These are phyloP conservation scores for Aspergillus bombycis DNA, from an alignment of 2,329 filamentous ascomycete genomes.

Conservation along the genomic window DNA sequence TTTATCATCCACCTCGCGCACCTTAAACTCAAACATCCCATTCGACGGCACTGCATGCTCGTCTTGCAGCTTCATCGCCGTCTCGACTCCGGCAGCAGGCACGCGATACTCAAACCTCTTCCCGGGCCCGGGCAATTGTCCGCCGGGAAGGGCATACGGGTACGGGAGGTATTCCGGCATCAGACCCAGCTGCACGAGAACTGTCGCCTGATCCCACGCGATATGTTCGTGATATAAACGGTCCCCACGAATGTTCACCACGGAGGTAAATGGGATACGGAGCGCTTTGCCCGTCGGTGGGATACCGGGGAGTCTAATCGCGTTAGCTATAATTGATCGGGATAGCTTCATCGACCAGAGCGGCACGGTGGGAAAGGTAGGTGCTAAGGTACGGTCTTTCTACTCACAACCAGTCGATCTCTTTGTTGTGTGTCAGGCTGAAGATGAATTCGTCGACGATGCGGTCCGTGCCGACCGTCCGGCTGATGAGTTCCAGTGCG, in stretches of 20 bases:
- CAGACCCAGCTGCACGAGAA: constrained; percentile 63
- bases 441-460: constrained; percentile 73
- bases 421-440: constrained; percentile 63
- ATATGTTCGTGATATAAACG: constrained; percentile 73
- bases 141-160: constrained; percentile 56
- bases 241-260: constrained; percentile 71
- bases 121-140: constrained; percentile 37
- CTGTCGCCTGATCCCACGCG: constrained; percentile 68
- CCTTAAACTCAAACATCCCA: constrained; percentile 53
- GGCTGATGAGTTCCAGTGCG: constrained; percentile 68
- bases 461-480: constrained; percentile 72
- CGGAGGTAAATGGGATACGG: constrained; percentile 64
- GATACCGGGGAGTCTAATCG: constrained; percentile 57
- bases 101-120: constrained; percentile 61
- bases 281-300: constrained; percentile 59
- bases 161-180: constrained; percentile 68
- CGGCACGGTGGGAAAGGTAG: too few relatives aligned
- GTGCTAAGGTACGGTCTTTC: neutral
- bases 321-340: neutral
- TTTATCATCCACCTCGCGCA: constrained; percentile 31
- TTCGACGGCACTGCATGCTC: constrained; percentile 58
- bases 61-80: constrained; percentile 55
- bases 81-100: constrained; percentile 63
- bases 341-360: neutral
- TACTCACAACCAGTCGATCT: constrained; percentile 72